Conservation (phyloP, 225 moss, liverwort and hornwort genomes). For the Physcomitrium patens region DNA sequence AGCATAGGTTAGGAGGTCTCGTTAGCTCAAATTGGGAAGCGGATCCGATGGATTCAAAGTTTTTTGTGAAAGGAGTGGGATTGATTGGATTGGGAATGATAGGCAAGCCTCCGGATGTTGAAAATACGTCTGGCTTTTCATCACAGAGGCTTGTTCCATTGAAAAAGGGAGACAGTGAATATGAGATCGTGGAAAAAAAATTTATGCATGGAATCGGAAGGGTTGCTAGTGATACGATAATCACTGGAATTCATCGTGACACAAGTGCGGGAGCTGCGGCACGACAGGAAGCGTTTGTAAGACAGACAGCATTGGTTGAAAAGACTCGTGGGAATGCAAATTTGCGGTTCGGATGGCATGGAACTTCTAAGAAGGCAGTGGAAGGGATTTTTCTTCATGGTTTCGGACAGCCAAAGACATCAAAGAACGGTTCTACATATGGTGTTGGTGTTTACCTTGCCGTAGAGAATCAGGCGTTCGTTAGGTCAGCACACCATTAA, state of each 20-base stretch:
- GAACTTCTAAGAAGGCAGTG: slow-evolving; percentile 59
- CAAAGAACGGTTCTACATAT: slow-evolving; percentile 62
- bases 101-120: slow-evolving; percentile 15
- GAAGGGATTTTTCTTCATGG: slow-evolving; percentile 59
- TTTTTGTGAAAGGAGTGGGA: background rate
- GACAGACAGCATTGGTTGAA: slow-evolving; percentile 44
- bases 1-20: slow-evolving; percentile 29
- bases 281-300: slow-evolving; percentile 52
- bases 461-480: slow-evolving; percentile 52
- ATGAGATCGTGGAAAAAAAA: slow-evolving; percentile 40
- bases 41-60: slow-evolving; percentile 10
- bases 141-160: slow-evolving; percentile 36
- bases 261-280: slow-evolving; percentile 33
- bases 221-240: slow-evolving; percentile 30
- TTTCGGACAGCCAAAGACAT: slow-evolving; percentile 62
- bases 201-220: slow-evolving; percentile 49
- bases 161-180: slow-evolving; percentile 35
- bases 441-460: slow-evolving; percentile 71
- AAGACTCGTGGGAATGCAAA: slow-evolving; percentile 56
- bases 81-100: slow-evolving; percentile 8
- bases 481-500: slow-evolving; percentile 38
- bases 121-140: background rate
- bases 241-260: slow-evolving; percentile 62
- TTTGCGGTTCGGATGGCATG: slow-evolving; percentile 64
- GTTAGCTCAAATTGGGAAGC: background rate